A percentile compares a stretch with the other conserved stretches of the same genome.
Evolutionary conservation across 1,139 yeast genomes (phyloP).

Genomic region (Candida smagusa): DNA sequence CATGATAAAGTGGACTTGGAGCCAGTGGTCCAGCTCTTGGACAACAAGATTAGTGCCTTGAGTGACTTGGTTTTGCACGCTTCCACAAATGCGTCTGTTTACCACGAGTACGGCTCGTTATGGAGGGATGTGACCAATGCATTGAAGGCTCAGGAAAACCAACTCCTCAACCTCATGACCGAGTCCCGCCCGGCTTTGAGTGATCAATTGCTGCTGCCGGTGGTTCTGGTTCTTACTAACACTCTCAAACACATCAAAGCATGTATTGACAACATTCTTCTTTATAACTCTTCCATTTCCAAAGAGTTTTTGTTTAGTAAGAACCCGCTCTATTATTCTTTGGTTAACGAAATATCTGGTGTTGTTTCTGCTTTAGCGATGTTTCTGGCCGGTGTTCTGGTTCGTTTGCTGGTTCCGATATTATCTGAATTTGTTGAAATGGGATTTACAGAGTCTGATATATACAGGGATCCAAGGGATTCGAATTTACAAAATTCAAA

Average conservation of each 20-base stretch:
- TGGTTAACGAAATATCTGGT: constrained; percentile 23
- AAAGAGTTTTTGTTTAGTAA: constrained; percentile 12
- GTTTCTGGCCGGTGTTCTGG: constrained; percentile 2
- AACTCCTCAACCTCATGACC: constrained; percentile 18
- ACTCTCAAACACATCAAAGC: constrained; percentile 9
- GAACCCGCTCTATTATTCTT: constrained; percentile 14
- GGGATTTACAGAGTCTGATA: constrained; percentile 7
- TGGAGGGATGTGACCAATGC: constrained; percentile 39
- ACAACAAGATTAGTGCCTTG: constrained; percentile 29
- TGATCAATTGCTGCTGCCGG: constrained; percentile 4
- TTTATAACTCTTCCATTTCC: constrained; percentile 7
- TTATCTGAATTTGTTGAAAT: constrained; percentile 10
- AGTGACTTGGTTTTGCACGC: constrained; percentile 22
- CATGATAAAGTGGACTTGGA: constrained; percentile 30
- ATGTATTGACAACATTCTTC: constrained; percentile 6
- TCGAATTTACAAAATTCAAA: neutral
- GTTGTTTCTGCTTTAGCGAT: constrained; percentile 19
- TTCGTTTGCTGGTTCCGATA: constrained; percentile 6
- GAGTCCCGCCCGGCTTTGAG: constrained; percentile 12
- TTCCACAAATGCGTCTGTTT: constrained; percentile 27
- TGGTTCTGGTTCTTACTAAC: constrained; percentile 8
- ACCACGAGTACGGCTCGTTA: constrained; percentile 26
- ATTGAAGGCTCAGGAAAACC: constrained; percentile 27
- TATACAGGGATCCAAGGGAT: neutral
- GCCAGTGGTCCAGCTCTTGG: constrained; percentile 31